Percentiles rank a stretch among this genome's conserved stretches.
These are phyloP conservation scores for Aurifilum marmelostoma DNA, from an alignment of 2,329 filamentous ascomycete genomes.

Conservation along the genomic window DNA sequence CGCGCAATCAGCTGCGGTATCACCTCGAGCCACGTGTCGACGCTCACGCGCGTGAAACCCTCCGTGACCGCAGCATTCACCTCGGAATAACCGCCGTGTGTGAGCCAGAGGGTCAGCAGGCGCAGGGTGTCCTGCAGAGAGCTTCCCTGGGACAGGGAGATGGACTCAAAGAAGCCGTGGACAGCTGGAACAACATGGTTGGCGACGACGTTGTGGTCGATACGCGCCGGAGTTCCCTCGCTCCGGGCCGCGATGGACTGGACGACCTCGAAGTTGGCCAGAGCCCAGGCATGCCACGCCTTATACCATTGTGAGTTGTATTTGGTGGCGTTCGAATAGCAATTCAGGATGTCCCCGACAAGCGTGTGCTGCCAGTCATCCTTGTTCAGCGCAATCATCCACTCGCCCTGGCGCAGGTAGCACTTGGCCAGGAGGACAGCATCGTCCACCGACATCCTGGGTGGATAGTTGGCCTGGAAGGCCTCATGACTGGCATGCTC, in stretches of 20 bases:
- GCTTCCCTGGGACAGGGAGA: constrained; percentile 86
- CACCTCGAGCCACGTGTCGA: constrained; percentile 98
- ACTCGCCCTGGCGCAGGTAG: constrained; percentile 94
- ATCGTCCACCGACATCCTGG: constrained; percentile 59
- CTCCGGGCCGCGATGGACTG: constrained; percentile 73
- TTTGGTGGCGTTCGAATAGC: constrained; percentile 88
- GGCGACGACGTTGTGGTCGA: constrained; percentile 70
- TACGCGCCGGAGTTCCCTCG: constrained; percentile 51
- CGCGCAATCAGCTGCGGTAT: constrained; percentile 96
- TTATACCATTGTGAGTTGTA: constrained; percentile 98
- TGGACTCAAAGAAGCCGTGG: constrained; percentile 96
- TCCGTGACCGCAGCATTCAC: constrained; percentile 89
- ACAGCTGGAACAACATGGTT: constrained; percentile 95
- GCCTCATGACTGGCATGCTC: constrained; percentile 45
- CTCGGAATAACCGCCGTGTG: constrained; percentile 84
- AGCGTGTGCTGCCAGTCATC: constrained; percentile 88
- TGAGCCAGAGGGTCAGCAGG: constrained; percentile 93
- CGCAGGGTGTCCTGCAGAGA: constrained; percentile 94
- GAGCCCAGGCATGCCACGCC: constrained; percentile 97
- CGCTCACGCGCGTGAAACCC: constrained; percentile 87
- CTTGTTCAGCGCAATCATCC: constrained; percentile 84
- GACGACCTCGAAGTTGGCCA: constrained; percentile 98
- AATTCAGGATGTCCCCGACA: constrained; percentile 85
- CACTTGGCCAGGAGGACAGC: constrained; percentile 86
- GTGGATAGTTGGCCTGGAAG: constrained; percentile 51